These are phyloP conservation scores for Kentomonas sorsogonicus DNA, from an alignment of 208 protist species.

Conservation along the genomic window DNA sequence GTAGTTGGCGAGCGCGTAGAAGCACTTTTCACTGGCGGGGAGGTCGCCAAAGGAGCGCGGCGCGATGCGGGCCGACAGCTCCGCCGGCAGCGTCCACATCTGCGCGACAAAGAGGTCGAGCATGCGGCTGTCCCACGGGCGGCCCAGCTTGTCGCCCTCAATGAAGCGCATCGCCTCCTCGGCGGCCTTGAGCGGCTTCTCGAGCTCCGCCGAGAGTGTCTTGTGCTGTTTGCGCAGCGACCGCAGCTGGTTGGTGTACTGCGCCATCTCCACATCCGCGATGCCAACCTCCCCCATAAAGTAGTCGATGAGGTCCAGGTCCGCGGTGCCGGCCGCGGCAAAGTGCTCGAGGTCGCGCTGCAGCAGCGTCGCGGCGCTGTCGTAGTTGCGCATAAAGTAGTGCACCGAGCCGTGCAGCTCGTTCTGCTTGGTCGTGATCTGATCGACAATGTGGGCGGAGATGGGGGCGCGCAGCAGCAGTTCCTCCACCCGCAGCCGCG, in stretches of 20 bases:
- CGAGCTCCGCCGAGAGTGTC: conserved; percentile 47
- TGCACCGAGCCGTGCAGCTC: conserved; percentile 22
- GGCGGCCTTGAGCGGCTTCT: conserved; percentile 28
- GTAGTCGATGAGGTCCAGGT: conserved; percentile 37
- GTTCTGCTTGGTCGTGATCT: conserved; percentile 11
- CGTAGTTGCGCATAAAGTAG: conserved; percentile 26
- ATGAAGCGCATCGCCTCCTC: conserved; percentile 35
- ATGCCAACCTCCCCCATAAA: conserved; percentile 47
- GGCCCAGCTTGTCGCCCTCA: conserved; percentile 54
- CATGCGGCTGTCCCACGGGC: conserved; percentile 35
- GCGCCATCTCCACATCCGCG: conserved; percentile 44
- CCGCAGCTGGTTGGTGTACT: conserved; percentile 33
- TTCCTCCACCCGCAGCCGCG: conserved; percentile 6
- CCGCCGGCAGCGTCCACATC: conserved; percentile 29
- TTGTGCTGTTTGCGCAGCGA: conserved; percentile 30
- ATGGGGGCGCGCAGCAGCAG: conserved; percentile 2
- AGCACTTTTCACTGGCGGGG: conserved; percentile 44
- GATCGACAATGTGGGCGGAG: too few species aligned
- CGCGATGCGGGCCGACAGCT: conserved; percentile 42
- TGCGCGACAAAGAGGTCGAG: conserved; percentile 43
- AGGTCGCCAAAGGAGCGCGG: conserved; percentile 62
- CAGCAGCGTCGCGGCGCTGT: conserved; percentile 19
- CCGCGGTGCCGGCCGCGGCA: conserved; percentile 17
- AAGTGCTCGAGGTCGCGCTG: conserved; percentile 39
- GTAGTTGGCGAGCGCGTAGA: conserved; percentile 62